Base-by-base conservation (phyloP, 441 rosid genomes). In the Melastoma candidum region DNA sequence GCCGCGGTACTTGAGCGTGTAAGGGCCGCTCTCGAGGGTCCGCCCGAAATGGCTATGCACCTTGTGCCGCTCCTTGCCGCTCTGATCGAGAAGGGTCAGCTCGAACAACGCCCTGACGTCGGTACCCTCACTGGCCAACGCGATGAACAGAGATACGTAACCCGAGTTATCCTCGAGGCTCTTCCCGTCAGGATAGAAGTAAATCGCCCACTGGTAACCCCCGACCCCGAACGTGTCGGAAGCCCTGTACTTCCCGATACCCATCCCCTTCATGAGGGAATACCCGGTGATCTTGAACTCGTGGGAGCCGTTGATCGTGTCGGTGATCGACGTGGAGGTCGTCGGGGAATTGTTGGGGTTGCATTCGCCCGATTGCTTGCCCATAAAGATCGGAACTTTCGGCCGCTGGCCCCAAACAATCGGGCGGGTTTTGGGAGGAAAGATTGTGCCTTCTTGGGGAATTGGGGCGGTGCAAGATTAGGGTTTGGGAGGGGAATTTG, bases 141-240 rank as follows among this genome's bases (percentile, higher is more conserved):
- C 96, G 4, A 94, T 83, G 70, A 94, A 94, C 44, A 90, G 63
- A 45, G 99, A 94, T 14, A 94, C 94, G 58, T 85, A 79, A 0
- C 81, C 54, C 0, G 94, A 79, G 58, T 85, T 82, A 67, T 94
- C 96, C 74, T 94, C 99, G 3, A 67, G 65, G 78, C 92, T 89
- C 78, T 94, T 94, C 13, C 99, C 99, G 57, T 93, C 99, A 2
- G 97, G 99, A 48, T 94, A 94, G 59, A 94, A 94, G 64, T 90
- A 94, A 57, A 94, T 65, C 1, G 97, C 97, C 99, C 99, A 94
- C 48, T 80, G 79, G 62, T 85, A 85, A 6, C 96, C 99, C 10
- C 96, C 97, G 6, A 94, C 79, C 41, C 63, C 47, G 65, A 94
- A 94, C 24, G 82, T 83, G 12, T 87, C 96, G 2, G 97, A 90